Conservation (phyloP, 2,329 filamentous ascomycete genomes). For the Trichoderma polysporum region DNA sequence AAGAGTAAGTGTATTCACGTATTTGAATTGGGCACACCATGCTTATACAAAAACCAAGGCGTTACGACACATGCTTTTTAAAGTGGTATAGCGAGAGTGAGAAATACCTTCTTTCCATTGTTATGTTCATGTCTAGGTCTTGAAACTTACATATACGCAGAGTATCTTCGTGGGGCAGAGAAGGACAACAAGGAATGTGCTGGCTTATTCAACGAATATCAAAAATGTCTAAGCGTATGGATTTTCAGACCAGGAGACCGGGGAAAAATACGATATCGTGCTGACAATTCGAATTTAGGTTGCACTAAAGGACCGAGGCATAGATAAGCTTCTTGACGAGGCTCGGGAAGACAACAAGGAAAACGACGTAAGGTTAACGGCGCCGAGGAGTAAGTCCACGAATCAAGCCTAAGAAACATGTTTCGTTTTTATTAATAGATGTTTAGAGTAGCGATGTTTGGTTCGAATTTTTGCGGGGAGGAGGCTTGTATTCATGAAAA, state of each 20-base stretch:
- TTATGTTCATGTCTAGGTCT: conserved; percentile 20
- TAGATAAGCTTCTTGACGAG: conserved; percentile 90
- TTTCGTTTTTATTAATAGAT: not conserved
- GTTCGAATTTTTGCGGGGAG: not conserved
- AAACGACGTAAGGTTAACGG: conserved; percentile 63
- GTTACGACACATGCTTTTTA: conserved; percentile 94
- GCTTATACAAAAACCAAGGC: conserved; percentile 49
- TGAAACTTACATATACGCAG: conserved; percentile 44
- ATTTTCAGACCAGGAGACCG: not conserved
- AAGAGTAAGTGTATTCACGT: conserved; percentile 65
- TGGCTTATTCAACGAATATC: conserved; percentile 83
- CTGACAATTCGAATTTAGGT: conserved; percentile 51
- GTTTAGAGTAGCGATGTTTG: not conserved
- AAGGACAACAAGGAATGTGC: conserved; percentile 82
- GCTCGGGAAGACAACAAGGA: conserved; percentile 87
- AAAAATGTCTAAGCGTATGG: conserved; percentile 74
- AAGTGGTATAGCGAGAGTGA: conserved; percentile 99
- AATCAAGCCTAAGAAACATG: not conserved
- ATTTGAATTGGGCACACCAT: not conserved
- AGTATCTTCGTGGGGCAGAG: conserved; percentile 84
- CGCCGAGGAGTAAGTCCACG: conserved; percentile 41
- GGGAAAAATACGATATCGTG: not conserved
- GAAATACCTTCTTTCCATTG: conserved; percentile 32
- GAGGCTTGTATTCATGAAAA: not conserved
- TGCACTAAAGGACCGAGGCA: conserved; percentile 83